Evolutionary conservation across 208 protist species (phyloP).

Genomic region (Vickermania spadyakhi): DNA sequence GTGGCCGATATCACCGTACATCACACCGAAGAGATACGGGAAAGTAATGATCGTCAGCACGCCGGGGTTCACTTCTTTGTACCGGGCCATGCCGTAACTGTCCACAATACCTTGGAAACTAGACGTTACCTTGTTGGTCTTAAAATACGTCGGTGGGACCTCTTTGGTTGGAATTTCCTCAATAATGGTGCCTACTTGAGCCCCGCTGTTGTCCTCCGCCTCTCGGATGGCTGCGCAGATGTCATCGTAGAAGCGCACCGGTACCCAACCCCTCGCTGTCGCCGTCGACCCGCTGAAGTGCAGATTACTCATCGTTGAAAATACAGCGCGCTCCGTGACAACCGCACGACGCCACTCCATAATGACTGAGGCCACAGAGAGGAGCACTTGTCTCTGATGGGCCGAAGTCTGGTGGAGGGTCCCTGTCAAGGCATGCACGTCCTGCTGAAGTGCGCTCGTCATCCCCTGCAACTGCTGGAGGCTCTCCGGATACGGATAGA

Average conservation of each 20-base stretch:
- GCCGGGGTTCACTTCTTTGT: constrained; percentile 91
- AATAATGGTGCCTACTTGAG: constrained; percentile 89
- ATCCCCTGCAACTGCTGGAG: constrained; percentile 65
- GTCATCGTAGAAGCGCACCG: constrained; percentile 57
- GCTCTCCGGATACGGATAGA: constrained; percentile 93
- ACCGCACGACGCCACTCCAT: constrained; percentile 88
- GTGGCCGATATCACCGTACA: constrained; percentile 99
- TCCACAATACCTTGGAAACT: constrained; percentile 98
- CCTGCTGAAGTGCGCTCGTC: constrained; percentile 41
- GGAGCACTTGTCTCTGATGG: constrained; percentile 67
- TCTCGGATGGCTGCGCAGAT: constrained; percentile 64
- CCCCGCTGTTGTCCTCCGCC: constrained; percentile 68
- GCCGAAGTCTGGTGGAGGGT: constrained; percentile 61
- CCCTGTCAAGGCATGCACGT: constrained; percentile 66
- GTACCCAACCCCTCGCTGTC: constrained; percentile 93
- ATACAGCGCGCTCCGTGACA: constrained; percentile 94
- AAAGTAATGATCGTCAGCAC: constrained; percentile 98
- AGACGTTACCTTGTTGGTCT: constrained; percentile 95
- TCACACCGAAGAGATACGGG: constrained; percentile 99
- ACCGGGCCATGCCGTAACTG: constrained; percentile 94
- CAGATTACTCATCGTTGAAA: constrained; percentile 95
- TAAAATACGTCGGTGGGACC: constrained; percentile 96
- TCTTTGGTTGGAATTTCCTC: constrained; percentile 84
- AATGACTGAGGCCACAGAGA: constrained; percentile 55
- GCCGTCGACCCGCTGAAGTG: constrained; percentile 86